These are phyloP conservation scores for Amanita fuliginea DNA, from an alignment of 768 basidiomycete species.

Conservation along the genomic window DNA sequence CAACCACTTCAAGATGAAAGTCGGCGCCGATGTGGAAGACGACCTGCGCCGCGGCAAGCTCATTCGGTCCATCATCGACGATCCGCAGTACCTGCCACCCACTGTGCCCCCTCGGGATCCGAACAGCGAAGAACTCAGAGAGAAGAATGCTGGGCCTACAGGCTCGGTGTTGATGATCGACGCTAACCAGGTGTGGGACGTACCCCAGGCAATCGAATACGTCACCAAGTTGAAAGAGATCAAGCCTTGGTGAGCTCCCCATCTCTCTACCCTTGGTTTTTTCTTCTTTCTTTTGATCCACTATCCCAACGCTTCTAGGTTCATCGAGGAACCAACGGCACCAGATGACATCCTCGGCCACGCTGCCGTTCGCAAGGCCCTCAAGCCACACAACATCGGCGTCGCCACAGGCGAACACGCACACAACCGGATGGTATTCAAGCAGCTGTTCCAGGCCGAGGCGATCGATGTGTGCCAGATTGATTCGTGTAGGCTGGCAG, in stretches of 20 bases:
- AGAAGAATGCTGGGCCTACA: constrained; percentile 92
- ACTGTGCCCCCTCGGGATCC: constrained; percentile 49
- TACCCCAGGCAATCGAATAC: constrained; percentile 86
- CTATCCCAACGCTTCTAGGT: constrained; percentile 31
- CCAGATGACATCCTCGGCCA: constrained; percentile 87
- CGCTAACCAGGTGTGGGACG: constrained; percentile 96
- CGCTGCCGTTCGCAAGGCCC: constrained; percentile 64
- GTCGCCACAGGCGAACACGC: constrained; percentile 94
- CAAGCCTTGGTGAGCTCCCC: constrained; percentile 65
- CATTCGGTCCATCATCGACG: constrained; percentile 92
- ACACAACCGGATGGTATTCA: constrained; percentile 93
- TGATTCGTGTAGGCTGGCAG: constrained; percentile 88
- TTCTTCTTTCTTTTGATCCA: too few species aligned
- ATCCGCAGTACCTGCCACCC: constrained; percentile 70
- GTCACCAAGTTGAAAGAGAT: constrained; percentile 68
- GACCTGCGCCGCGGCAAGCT: constrained; percentile 82
- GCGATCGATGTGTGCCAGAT: constrained; percentile 96
- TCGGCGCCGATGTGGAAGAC: constrained; percentile 71
- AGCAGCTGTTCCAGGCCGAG: constrained; percentile 81
- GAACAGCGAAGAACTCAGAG: constrained; percentile 48
- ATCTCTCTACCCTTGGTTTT: too few species aligned
- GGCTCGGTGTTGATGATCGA: constrained; percentile 96
- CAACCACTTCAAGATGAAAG: constrained; percentile 99
- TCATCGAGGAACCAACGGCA: constrained; percentile 91
- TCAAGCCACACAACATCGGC: constrained; percentile 73